Conservation (phyloP, 1,284 basidiomycete genomes). For the Mycena citricolor region DNA sequence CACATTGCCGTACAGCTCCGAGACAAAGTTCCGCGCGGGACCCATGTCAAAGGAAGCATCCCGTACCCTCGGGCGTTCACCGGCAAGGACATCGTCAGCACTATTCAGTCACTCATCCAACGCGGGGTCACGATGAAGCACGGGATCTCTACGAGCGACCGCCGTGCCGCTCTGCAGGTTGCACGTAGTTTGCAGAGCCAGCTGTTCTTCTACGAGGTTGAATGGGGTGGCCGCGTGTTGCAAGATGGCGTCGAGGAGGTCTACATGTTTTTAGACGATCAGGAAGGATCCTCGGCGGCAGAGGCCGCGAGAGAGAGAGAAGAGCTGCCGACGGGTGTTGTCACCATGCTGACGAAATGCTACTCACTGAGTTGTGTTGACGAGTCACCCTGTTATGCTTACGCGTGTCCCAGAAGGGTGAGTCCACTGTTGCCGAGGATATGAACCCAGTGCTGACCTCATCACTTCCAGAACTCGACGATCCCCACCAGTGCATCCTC, state of each 20-base stretch:
- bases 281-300: slow-evolving; percentile 51
- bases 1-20: slow-evolving; percentile 86
- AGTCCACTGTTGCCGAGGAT: slow-evolving; percentile 26
- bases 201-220: slow-evolving; percentile 96
- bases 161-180: slow-evolving; percentile 81
- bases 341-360: slow-evolving; percentile 79
- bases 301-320: slow-evolving; percentile 61
- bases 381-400: slow-evolving; percentile 69
- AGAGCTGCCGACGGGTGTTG: slow-evolving; percentile 84
- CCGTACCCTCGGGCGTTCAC: slow-evolving; percentile 90
- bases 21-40: slow-evolving; percentile 82
- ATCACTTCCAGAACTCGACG: slow-evolving; percentile 6
- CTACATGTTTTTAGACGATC: slow-evolving; percentile 93
- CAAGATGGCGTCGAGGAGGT: slow-evolving; percentile 94
- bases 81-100: slow-evolving; percentile 85
- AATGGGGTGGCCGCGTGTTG: slow-evolving; percentile 86
- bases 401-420: slow-evolving; percentile 69
- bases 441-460: not conserved
- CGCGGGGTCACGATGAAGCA: slow-evolving; percentile 70
- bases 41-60: slow-evolving; percentile 89
- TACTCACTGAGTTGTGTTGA: slow-evolving; percentile 83
- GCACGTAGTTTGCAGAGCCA: slow-evolving; percentile 89
- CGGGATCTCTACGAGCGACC: slow-evolving; percentile 66
- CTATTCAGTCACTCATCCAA: slow-evolving; percentile 79
- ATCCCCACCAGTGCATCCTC: slow-evolving; percentile 21